Evolutionary conservation across 1,139 yeast species (phyloP).

Genomic region (Suhomyces maxii): DNA sequence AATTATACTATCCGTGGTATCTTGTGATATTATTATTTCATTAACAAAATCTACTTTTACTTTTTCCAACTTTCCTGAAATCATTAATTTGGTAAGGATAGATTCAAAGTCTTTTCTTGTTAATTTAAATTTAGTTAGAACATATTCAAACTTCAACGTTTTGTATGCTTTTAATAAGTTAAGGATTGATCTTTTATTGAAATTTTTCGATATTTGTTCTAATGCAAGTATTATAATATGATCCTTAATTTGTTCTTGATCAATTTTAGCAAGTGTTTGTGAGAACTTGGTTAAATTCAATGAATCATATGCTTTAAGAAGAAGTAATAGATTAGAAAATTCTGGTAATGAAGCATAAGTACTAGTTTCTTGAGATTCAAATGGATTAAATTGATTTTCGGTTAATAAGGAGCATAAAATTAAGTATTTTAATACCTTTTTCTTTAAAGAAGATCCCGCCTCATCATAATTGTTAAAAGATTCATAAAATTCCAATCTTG

Average conservation of each 20-base stretch:
- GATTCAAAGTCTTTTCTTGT: constrained; percentile 35
- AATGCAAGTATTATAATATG: constrained; percentile 32
- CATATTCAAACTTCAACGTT: constrained; percentile 26
- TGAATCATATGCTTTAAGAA: constrained; percentile 35
- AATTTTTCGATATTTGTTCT: constrained; percentile 29
- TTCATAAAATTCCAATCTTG: constrained; percentile 68
- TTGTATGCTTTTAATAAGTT: constrained; percentile 33
- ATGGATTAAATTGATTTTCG: constrained; percentile 66
- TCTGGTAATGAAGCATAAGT: constrained; percentile 42
- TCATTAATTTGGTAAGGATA: constrained; percentile 40
- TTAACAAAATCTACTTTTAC: constrained; percentile 49
- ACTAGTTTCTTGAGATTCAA: constrained; percentile 60
- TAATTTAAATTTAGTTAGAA: constrained; percentile 24
- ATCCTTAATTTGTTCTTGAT: constrained; percentile 21
- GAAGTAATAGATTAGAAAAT: constrained; percentile 28
- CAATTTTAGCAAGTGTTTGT: constrained; percentile 17
- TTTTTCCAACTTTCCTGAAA: constrained; percentile 43
- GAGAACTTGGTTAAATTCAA: constrained; percentile 26
- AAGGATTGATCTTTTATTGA: constrained; percentile 31
- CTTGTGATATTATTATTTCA: constrained; percentile 22
- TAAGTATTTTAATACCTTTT: constrained; percentile 61
- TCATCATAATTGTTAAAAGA: constrained; percentile 78
- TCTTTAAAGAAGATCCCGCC: constrained; percentile 61
- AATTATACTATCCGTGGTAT: constrained; percentile 11
- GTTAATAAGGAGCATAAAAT: constrained; percentile 65